Evolutionary conservation across 2,329 filamentous ascomycete species (phyloP), one percentile per base, ranked within the genome.

Genomic region (Aspergillus luchuensis): DNA sequence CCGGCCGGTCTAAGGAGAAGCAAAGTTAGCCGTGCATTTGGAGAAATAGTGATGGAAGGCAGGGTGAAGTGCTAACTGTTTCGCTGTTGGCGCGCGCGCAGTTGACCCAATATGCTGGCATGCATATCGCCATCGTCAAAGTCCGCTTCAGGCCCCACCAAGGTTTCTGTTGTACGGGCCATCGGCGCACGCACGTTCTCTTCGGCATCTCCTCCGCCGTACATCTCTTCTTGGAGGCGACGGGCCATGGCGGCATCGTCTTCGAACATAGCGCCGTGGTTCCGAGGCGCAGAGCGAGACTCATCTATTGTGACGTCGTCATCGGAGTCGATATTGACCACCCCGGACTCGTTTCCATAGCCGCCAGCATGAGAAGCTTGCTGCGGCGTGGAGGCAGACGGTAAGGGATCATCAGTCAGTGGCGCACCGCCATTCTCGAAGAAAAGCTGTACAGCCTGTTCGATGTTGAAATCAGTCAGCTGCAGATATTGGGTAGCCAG

Each of bases 231-330:
- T 75, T 99, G 95, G 61, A 99, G 77, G 59, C 91, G 87, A 74
- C 93, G 87, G 6, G 95, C 95, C 88, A 98, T 94, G 47, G 91
- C 93, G 56, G 92, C 93, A 71, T 99, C 95, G 70, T 97, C 92
- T 65, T 97, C 93, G 66, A 90, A 86, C 56, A 70, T 87, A 81
- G 75, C 77, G 33, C 76, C 78, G 47, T 64, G 68, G 63, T 61
- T 60, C 45, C 63, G 65, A n/a, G 70, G 71, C 25, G 74, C 66
- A 51, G 66, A 64, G 63, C 65, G 66, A 57, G 67, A 49, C 61
- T 67, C 66, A 36, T 72, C 71, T 11, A 85, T 82, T 38, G 81
- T 75, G 66, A 81, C 84, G 38, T 91, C 89, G 58, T 91, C 88
- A 68, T 94, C 91, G 17, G 90, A 90, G 66, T 92, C 89, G 64